A percentile compares a stretch with the other conserved stretches of the same genome.
phyloP scores from a whole-genome alignment of 768 basidiomycete species.

The Pleurotus tuoliensis region DNA sequence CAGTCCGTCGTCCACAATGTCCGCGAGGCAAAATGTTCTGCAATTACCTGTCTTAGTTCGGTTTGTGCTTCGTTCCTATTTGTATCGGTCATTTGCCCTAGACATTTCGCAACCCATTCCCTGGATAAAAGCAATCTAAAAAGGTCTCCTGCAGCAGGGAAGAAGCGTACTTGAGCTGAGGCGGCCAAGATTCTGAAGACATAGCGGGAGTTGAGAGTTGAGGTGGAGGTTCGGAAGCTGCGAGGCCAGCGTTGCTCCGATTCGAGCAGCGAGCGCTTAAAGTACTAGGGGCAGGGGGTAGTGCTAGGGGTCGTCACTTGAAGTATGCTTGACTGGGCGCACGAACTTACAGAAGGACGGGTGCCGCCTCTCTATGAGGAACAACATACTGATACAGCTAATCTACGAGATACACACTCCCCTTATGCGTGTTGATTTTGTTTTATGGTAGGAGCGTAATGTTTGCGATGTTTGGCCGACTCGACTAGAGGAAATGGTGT shows the following conservation, averaged over 20 bases:
- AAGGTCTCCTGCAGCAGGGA: not conserved
- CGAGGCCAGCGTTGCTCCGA: not conserved
- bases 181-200: constrained; percentile 81
- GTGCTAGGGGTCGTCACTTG: no score
- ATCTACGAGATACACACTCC: no score
- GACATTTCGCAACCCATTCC: constrained; percentile 92
- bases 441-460: no score
- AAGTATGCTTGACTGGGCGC: no score
- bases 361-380: no score
- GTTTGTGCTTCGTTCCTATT: constrained; percentile 87
- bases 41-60: constrained; percentile 96
- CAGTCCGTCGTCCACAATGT: constrained; percentile 94
- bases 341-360: no score
- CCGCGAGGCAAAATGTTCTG: constrained; percentile 82
- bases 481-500: no score
- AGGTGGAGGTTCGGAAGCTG: not conserved
- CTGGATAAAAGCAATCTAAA: constrained; percentile 37
- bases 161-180: constrained; percentile 62
- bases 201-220: constrained; percentile 27
- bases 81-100: constrained; percentile 85
- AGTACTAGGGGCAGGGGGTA: no score
- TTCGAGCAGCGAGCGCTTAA: no score
- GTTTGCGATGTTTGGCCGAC: no score
- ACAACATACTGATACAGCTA: no score
- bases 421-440: no score